Evolutionary conservation across 306 rosid species (phyloP).

Genomic region (Dryas octopetala): DNA sequence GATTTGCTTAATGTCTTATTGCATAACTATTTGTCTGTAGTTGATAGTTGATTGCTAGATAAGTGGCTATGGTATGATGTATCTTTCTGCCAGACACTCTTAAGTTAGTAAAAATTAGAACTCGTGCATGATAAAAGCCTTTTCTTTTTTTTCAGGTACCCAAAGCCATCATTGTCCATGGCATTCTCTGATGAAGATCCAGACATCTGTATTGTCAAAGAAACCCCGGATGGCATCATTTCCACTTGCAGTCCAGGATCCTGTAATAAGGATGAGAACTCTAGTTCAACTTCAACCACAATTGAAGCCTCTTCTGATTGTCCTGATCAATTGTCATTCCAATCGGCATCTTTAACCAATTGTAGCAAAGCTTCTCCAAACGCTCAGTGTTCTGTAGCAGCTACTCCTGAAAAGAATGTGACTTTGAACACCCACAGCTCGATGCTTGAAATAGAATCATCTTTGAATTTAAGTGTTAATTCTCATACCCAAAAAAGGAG

Average conservation of each 20-base stretch:
- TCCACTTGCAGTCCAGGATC: slow-evolving; percentile 48
- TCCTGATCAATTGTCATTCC: slow-evolving; percentile 36
- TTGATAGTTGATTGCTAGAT: neutral
- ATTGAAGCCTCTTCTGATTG: slow-evolving; percentile 51
- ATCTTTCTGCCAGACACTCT: slow-evolving; percentile 7
- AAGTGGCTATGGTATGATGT: neutral
- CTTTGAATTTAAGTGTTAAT: slow-evolving; percentile 70
- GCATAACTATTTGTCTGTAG: neutral
- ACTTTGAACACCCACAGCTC: slow-evolving; percentile 33
- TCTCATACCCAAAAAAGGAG: slow-evolving; percentile 77
- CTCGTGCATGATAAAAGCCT: slow-evolving; percentile 29
- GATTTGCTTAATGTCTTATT: neutral
- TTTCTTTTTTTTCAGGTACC: slow-evolving; percentile 37
- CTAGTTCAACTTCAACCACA: slow-evolving; percentile 49
- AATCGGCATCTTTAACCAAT: slow-evolving; percentile 27
- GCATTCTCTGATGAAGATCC: slow-evolving; percentile 43
- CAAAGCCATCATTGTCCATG: slow-evolving; percentile 36
- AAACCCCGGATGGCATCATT: slow-evolving; percentile 45
- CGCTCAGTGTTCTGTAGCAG: slow-evolving; percentile 35
- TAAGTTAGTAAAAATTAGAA: neutral
- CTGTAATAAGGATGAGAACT: slow-evolving; percentile 44
- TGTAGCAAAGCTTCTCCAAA: slow-evolving; percentile 38
- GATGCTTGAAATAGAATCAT: slow-evolving; percentile 55
- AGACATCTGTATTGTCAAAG: slow-evolving; percentile 52
- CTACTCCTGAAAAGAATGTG: slow-evolving; percentile 59